Evolutionary conservation across 306 rosid species (phyloP), one percentile per base, ranked within the genome.

Genomic region (Delonix regia): DNA sequence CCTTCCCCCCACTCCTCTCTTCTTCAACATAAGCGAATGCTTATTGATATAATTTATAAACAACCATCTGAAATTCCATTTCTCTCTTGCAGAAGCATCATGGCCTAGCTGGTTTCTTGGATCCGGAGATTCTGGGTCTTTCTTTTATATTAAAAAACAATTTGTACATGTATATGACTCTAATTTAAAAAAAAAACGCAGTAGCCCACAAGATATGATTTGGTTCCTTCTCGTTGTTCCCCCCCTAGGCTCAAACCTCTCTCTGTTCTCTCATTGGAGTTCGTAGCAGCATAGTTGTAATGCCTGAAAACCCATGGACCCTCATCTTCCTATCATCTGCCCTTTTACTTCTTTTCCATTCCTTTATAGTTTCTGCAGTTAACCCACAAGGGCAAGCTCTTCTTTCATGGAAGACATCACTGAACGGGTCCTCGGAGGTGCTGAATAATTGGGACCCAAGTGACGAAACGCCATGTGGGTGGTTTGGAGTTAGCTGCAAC

Each of bases 101-200:
- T 88, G 90, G 88, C 85, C 90, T 87, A 80, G 90, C 90, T 85
- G 90, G 90, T 85, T 74, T 85, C 90, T 88, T 86, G 91, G 94
- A 90, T 90, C 94, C 89, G 85, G 83, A 82, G 85, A 86, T 84
- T 84, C 84, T 78, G 88, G 90, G 86, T 82, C 82, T 71, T 77
- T 68, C 74, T 60, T 15, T 48, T 30, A 1, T 55, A 16, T 49
- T 16, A n/a, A n/a, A n/a, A n/a, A n/a, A 13, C 3, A 25, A 74
- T 21, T 19, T 75, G 18, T 64, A 48, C 60, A 27, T 78, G 34
- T 69, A 52, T 53, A 33, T 69, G 47, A 18, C 59, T 52, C 56
- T 69, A 41, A 59, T 42, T 39, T 48, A 34, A 38, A 80, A 34
- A 38, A 80, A 70, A 82, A 65, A 70, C 81, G 10, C 51, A 30